Percentiles rank a stretch among this genome's conserved stretches.
Conservation (phyloP, 2,329 filamentous ascomycete genomes). For the Xylariaceae sp. region DNA sequence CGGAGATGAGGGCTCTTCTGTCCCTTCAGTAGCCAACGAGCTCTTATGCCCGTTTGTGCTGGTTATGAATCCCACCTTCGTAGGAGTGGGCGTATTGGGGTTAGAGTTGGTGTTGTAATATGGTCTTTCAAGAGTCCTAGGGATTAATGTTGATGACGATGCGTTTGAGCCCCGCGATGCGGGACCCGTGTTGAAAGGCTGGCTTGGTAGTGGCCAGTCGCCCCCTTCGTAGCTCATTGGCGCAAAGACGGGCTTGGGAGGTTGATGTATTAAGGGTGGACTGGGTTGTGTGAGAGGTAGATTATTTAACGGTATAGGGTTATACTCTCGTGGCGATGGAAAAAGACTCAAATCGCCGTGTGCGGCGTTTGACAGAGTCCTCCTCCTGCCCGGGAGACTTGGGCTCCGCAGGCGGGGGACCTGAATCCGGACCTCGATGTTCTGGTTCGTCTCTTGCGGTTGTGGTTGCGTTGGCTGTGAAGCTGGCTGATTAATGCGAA, state of each 20-base stretch:
- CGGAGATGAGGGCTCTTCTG: slow-evolving; percentile 9
- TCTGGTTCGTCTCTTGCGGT: not conserved
- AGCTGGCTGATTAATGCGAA: not conserved
- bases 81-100: no score
- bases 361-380: slow-evolving; percentile 1
- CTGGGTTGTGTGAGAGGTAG: not conserved
- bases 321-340: not conserved
- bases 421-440: slow-evolving; percentile 9
- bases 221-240: slow-evolving; percentile 2
- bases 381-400: slow-evolving; percentile 11
- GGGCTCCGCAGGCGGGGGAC: slow-evolving; percentile 16
- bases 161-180: slow-evolving; percentile 1
- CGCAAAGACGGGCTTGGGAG: no score
- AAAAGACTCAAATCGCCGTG: not conserved
- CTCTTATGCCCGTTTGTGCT: not conserved
- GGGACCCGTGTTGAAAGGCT: not conserved
- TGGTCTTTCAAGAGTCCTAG: no score
- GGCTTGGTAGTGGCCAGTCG: slow-evolving; percentile 12
- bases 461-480: slow-evolving; percentile 4
- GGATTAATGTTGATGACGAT: not conserved
- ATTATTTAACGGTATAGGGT: not conserved
- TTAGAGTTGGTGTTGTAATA: no score
- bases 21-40: slow-evolving; percentile 5
- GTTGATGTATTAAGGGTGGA: not conserved
- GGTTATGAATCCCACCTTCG: no score